phyloP scores from a whole-genome alignment of 495 filamentous ascomycete species.

The Talaromyces nanjingensis region DNA sequence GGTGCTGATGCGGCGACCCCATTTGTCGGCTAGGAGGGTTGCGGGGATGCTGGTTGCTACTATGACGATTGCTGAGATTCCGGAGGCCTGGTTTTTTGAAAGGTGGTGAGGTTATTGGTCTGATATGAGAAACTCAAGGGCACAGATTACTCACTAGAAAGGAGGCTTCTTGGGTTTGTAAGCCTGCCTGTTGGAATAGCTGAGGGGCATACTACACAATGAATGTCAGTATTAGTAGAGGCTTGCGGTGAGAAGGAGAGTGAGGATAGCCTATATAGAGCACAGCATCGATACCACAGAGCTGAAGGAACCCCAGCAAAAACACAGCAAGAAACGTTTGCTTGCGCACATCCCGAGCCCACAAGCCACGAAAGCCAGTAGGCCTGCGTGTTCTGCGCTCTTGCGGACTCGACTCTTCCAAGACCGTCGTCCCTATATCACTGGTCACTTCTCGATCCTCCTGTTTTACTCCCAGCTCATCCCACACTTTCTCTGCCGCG shows the following conservation, averaged over 20 bases:
- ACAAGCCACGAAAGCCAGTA: not conserved
- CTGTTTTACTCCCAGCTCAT: slow-evolving; percentile 38
- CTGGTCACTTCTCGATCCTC: slow-evolving; percentile 43
- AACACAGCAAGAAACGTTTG: slow-evolving; percentile 36
- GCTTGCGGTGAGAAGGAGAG: not conserved
- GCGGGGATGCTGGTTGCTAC: slow-evolving; percentile 42
- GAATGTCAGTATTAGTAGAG: not conserved
- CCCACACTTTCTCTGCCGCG: slow-evolving; percentile 30
- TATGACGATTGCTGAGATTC: slow-evolving; percentile 45
- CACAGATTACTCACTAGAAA: slow-evolving; percentile 25
- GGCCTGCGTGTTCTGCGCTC: too few species aligned
- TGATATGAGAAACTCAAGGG: too few species aligned
- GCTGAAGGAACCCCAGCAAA: slow-evolving; percentile 36
- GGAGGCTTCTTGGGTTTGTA: slow-evolving; percentile 36
- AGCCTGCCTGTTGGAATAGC: slow-evolving; percentile 45
- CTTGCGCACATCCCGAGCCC: slow-evolving; percentile 11
- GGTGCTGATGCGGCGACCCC: slow-evolving; percentile 49
- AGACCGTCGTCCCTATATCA: not conserved
- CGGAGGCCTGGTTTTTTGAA: slow-evolving; percentile 26
- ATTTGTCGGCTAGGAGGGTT: slow-evolving; percentile 48
- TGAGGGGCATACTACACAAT: slow-evolving; percentile 35
- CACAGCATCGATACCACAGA: slow-evolving; percentile 42
- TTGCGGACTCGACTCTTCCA: not conserved
- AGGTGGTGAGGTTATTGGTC: too few species aligned
- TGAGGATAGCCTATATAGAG: slow-evolving; percentile 22